Conservation (phyloP, 2,329 filamentous ascomycete genomes). For the Atkinsonella texensis region DNA sequence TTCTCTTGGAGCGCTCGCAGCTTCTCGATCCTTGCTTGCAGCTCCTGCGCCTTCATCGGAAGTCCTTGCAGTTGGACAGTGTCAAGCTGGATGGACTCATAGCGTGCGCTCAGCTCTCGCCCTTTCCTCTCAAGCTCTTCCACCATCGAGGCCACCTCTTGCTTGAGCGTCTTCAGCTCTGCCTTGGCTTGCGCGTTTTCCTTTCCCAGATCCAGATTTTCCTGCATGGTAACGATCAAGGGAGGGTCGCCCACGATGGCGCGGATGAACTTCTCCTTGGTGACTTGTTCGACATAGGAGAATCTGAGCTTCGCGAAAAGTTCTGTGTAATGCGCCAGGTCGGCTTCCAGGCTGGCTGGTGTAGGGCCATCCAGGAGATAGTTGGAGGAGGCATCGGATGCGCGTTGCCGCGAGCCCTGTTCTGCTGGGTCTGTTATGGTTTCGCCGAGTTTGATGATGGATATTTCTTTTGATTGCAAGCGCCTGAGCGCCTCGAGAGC, state of each 20-base stretch:
- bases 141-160: slow-evolving; percentile 63
- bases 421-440: slow-evolving; percentile 47
- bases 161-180: slow-evolving; percentile 67
- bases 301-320: slow-evolving; percentile 94
- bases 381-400: slow-evolving; percentile 64
- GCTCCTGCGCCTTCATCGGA: slow-evolving; percentile 33
- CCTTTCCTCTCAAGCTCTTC: slow-evolving; percentile 56
- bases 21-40: slow-evolving; percentile 36
- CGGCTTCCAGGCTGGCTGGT: slow-evolving; percentile 67
- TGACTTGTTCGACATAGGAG: slow-evolving; percentile 95
- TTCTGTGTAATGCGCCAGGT: slow-evolving; percentile 84
- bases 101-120: slow-evolving; percentile 42
- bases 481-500: slow-evolving; percentile 37
- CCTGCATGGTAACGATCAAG: slow-evolving; percentile 66
- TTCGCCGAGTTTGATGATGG: slow-evolving; percentile 66
- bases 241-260: slow-evolving; percentile 86
- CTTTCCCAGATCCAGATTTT: slow-evolving; percentile 67
- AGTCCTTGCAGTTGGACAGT: slow-evolving; percentile 37
- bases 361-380: slow-evolving; percentile 53
- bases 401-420: slow-evolving; percentile 35
- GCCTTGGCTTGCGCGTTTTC: slow-evolving; percentile 60
- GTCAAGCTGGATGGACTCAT: slow-evolving; percentile 38
- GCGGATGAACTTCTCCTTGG: slow-evolving; percentile 94
- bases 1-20: slow-evolving; percentile 30
- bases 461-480: slow-evolving; percentile 49